phyloP scores from a whole-genome alignment of 2,329 filamentous ascomycete genomes.

The Penicillium hesseltinei region DNA sequence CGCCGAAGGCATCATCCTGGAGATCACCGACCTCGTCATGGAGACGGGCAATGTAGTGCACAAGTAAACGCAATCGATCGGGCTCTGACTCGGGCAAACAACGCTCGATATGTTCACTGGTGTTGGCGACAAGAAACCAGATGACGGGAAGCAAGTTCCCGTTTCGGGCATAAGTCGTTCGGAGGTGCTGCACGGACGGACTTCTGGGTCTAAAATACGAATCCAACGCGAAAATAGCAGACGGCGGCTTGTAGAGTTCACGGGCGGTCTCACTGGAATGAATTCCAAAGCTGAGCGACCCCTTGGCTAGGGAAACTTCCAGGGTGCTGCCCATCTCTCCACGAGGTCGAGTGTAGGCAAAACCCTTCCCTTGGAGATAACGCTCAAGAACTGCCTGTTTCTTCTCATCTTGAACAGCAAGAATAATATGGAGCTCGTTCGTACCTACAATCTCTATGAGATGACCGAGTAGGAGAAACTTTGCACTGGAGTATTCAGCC shows the following conservation, averaged over 20 bases:
- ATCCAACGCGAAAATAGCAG: constrained; percentile 47
- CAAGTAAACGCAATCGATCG: constrained; percentile 34
- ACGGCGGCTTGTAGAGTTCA: constrained; percentile 35
- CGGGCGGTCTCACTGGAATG: constrained; percentile 33
- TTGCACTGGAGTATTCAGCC: constrained; percentile 49
- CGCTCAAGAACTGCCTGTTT: constrained; percentile 42
- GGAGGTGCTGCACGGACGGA: constrained; percentile 41
- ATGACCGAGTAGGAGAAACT: constrained; percentile 46
- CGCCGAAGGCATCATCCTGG: constrained; percentile 42
- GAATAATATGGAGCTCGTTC: constrained; percentile 40
- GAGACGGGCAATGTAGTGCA: constrained; percentile 35
- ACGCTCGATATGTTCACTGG: constrained; percentile 46
- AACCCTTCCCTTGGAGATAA: constrained; percentile 44
- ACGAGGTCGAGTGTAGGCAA: constrained; percentile 31
- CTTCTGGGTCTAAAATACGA: constrained; percentile 41
- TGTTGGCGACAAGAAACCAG: constrained; percentile 46
- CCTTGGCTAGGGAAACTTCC: constrained; percentile 39
- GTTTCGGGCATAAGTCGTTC: constrained; percentile 36
- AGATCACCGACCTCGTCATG: constrained; percentile 41
- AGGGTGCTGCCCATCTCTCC: constrained; percentile 35
- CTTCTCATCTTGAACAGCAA: constrained; percentile 38
- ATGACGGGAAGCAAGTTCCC: constrained; percentile 43
- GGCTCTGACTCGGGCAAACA: constrained; percentile 41
- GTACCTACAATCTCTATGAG: constrained; percentile 38
- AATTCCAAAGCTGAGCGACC: constrained; percentile 37